Conservation (phyloP, 768 basidiomycete genomes). For the Phanerochaete carnosa region DNA sequence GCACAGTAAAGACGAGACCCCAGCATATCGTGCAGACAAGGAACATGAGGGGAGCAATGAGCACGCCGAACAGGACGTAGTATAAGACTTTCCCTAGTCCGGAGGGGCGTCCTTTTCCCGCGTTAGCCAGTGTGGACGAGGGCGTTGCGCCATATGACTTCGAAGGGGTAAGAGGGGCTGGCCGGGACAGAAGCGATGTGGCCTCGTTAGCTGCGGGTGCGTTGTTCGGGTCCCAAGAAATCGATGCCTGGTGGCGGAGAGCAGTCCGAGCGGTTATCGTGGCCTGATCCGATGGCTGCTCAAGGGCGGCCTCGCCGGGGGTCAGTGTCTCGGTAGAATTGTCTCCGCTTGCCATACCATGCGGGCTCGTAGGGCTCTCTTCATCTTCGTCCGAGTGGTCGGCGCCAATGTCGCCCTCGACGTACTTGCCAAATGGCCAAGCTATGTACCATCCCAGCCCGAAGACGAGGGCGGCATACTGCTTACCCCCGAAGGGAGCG, state of each 20-base stretch:
- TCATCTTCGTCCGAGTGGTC: slow-evolving; percentile 33
- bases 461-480: slow-evolving; percentile 81
- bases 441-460: slow-evolving; percentile 95
- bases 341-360: slow-evolving; percentile 15
- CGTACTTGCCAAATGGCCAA: slow-evolving; percentile 99
- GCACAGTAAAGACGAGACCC: slow-evolving; percentile 93
- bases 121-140: slow-evolving; percentile 12
- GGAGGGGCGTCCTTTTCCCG: slow-evolving; percentile 27
- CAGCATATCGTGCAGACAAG: slow-evolving; percentile 88
- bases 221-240: slow-evolving; percentile 41
- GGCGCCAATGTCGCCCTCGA: slow-evolving; percentile 70
- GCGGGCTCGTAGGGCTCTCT: slow-evolving; percentile 33
- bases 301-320: slow-evolving; percentile 3
- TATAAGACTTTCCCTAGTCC: slow-evolving; percentile 74
- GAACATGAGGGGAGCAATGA: slow-evolving; percentile 89
- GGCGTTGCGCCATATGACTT: slow-evolving; percentile 72
- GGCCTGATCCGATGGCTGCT: slow-evolving; percentile 31
- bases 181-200: slow-evolving; percentile 35
- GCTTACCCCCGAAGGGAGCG: slow-evolving; percentile 77
- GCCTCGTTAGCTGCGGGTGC: slow-evolving; percentile 36
- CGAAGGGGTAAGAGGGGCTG: slow-evolving; percentile 26
- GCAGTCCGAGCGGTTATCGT: slow-evolving; percentile 41
- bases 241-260: slow-evolving; percentile 32
- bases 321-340: slow-evolving; percentile 13
- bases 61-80: slow-evolving; percentile 70